Conservation (phyloP, 345 rosid species). For the Eucalyptus paniculata region DNA sequence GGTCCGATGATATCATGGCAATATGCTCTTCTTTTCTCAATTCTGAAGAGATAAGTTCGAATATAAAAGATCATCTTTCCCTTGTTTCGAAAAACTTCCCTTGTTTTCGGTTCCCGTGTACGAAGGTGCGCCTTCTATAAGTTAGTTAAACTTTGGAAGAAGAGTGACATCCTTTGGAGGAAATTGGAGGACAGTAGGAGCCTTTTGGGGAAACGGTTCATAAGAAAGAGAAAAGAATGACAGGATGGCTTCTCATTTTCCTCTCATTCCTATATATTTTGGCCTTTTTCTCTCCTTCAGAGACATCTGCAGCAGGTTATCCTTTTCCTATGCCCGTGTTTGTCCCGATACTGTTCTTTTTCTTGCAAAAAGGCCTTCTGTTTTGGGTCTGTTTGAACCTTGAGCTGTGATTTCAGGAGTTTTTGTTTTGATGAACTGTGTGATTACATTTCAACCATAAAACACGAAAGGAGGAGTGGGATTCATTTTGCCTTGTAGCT, state of each 20-base stretch:
- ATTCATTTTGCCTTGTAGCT: not conserved
- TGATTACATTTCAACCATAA: not conserved
- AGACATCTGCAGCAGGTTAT: not conserved
- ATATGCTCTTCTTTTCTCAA: not conserved
- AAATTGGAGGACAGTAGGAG: not conserved
- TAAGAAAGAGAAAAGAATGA: not conserved
- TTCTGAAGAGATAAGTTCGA: not conserved
- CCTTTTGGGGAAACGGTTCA: not conserved
- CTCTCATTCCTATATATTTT: not conserved
- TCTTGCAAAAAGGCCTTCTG: not conserved
- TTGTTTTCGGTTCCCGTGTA: not conserved
- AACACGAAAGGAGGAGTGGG: not conserved
- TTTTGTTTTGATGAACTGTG: not conserved
- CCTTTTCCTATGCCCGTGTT: not conserved
- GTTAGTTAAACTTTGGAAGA: not conserved
- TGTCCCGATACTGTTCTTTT: not conserved
- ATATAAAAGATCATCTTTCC: not conserved
- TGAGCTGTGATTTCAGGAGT: not conserved
- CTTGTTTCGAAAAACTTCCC: not conserved
- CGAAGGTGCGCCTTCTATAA: not conserved
- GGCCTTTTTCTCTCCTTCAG: not conserved
- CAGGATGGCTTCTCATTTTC: not conserved
- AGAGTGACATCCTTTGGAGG: not conserved
- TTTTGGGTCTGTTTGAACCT: not conserved
- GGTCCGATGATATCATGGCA: not conserved